These are phyloP conservation scores for Candida tallmaniae DNA, from an alignment of 805 yeast genomes.

Conservation along the genomic window DNA sequence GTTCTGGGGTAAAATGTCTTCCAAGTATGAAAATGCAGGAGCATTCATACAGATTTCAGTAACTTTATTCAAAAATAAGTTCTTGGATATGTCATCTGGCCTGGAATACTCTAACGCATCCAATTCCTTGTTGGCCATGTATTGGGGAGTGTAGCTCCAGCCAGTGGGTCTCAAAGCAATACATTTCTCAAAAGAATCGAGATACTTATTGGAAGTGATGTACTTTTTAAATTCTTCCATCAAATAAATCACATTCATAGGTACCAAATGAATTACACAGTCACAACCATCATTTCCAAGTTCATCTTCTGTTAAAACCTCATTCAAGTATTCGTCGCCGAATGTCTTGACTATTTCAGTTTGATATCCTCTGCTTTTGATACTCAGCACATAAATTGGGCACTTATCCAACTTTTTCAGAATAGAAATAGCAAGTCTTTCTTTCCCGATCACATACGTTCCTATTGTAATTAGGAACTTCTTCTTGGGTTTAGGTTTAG, in stretches of 20 bases:
- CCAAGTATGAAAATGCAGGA: slow-evolving; percentile 9
- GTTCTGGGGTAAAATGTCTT: slow-evolving; percentile 29
- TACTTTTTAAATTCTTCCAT: slow-evolving; percentile 45
- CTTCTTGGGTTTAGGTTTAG: slow-evolving; percentile 16
- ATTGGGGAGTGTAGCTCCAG: slow-evolving; percentile 56
- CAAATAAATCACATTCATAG: slow-evolving; percentile 54
- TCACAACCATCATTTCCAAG: slow-evolving; percentile 46
- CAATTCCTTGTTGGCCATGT: slow-evolving; percentile 5
- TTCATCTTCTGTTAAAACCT: slow-evolving; percentile 24
- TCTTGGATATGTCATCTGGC: slow-evolving; percentile 3
- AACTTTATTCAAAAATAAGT: slow-evolving; percentile 8
- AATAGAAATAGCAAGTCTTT: slow-evolving; percentile 67
- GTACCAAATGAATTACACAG: slow-evolving; percentile 59
- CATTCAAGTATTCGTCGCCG: slow-evolving; percentile 38
- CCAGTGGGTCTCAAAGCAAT: slow-evolving; percentile 88
- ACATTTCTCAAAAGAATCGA: slow-evolving; percentile 49
- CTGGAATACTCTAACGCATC: slow-evolving; percentile 6
- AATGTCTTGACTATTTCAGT: slow-evolving; percentile 39
- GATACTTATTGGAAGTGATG: slow-evolving; percentile 42
- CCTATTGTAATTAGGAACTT: slow-evolving; percentile 67
- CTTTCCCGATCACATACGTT: slow-evolving; percentile 91
- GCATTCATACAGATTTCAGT: slow-evolving; percentile 10
- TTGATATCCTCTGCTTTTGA: slow-evolving; percentile 42
- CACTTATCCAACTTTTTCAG: slow-evolving; percentile 45
- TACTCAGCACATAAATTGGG: slow-evolving; percentile 50